Base-by-base conservation (phyloP, 148 eudicot species). In the Cornus controversa region DNA sequence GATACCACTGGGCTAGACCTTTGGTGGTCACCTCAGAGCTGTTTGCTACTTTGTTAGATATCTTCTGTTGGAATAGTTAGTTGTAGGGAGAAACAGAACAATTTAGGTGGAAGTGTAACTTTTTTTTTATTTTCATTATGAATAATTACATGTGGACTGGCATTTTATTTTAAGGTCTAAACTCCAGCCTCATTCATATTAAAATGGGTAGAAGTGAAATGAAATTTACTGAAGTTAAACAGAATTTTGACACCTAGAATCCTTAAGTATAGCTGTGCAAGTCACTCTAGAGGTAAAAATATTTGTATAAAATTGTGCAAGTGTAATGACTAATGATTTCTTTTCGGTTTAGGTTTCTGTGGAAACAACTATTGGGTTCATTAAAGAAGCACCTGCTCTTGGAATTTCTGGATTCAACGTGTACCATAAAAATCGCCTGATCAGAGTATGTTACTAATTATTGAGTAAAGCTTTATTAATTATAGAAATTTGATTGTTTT, bases 391-490 rank as follows among this genome's bases (percentile, higher is more conserved):
- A 66, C 97, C 99, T 74, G 86, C 88, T 28, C 85, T 95, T 84
- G 75, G 76, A 72, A 82, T 96, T 63, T 80, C 83, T 78, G 99
- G 99, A 75, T 96, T 88, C 77, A 96, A 96, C 60, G 91, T 96
- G 20, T 96, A 96, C 92, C 98, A 96, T 78, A 96, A 96, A 85
- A 96, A 96, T 84, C 97, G 99, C 54, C 91, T 96, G 69, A 96
- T 96, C 87, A 86, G 94, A 94, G 99, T 96, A 96, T 70, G 89
- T 76, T 36, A 53, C 62, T 29, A 69, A 71, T 67, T 29, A 58
- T 78, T 68, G 31, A 26, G 29, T 42, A 40, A 23, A 23, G 6
- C 13, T 75, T 23, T 53, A 28, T 50, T 66, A 26, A 18, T 75
- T 23, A 14, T 75, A 40, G 29, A 34, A 3, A 34, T 78, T 29